Evolutionary conservation across 176 grass and related monocot genomes (phyloP), one percentile per base, ranked within the genome.

Genomic region (Triticum turgidum): DNA sequence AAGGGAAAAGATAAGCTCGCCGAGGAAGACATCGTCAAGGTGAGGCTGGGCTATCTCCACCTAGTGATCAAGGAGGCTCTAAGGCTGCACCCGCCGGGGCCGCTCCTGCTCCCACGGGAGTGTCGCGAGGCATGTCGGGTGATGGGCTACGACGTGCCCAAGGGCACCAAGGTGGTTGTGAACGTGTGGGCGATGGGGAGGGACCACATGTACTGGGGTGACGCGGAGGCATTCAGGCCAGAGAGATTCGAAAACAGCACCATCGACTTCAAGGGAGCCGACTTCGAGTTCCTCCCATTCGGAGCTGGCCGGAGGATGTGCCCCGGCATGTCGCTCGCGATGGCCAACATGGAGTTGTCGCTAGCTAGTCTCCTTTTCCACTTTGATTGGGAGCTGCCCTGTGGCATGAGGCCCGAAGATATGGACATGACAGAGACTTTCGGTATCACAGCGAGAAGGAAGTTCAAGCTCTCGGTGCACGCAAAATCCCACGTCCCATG

Each of bases 41-140:
- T 5, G 24, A 76, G 13, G 73, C 14, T 89, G 38, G 41, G 38
- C 6, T 91, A 88, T 10, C 52, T 91, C 6, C 83, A 86, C 0
- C 27, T 82, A 0, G 86, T 91, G 79, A 65, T 85, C 58, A 91
- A 91, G 42, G 90, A 89, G 63, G 25, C 82, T 3, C 33, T 91
- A 8, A 51, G 90, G 65, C 10, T 91, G 49, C 90, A 91, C 62
- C 62, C 86, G 5, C 90, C 82, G 4, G 63, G 5, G 18, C 69
- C 86, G 3, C 49, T 91, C 17, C 11, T 89, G 47, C 5, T 88
- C 4, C 90, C 86, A 1, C 39, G 86, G 7, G 82, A 89, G 66
- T 82, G 79, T 2, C 70, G 34, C 0, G 62, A 73, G 61, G 58
- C 73, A 11, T 85, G 77, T 15, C 67, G 63, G 29, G 24, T 89